Percentiles rank a stretch among this genome's conserved stretches.
Evolutionary conservation across 2,329 filamentous ascomycete genomes (phyloP).

Genomic region (Ophiocordyceps polyrhachis-furcata): DNA sequence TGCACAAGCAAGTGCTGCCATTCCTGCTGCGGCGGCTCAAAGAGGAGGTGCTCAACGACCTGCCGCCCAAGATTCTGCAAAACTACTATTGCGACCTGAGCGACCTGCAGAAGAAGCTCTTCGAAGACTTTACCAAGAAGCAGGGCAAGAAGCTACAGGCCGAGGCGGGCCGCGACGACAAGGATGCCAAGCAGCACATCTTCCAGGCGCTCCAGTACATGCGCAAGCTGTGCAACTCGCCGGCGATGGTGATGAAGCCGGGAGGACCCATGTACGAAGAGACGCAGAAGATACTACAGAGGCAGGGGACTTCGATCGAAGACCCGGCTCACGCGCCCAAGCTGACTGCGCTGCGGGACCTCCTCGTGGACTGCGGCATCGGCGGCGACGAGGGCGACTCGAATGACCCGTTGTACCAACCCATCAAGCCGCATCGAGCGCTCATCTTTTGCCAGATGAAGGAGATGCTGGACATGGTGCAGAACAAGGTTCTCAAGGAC

Average conservation of each 20-base stretch:
- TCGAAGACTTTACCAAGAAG: constrained; percentile 90
- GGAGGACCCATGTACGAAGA: constrained; percentile 79
- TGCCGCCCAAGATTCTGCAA: constrained; percentile 94
- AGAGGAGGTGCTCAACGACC: constrained; percentile 88
- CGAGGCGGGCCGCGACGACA: constrained; percentile 69
- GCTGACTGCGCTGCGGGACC: constrained; percentile 70
- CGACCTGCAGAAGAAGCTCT: constrained; percentile 83
- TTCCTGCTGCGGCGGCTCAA: constrained; percentile 93
- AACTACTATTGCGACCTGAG: constrained; percentile 99
- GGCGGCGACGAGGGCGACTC: constrained; percentile 50
- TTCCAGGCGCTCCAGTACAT: constrained; percentile 99
- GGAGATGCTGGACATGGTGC: constrained; percentile 98
- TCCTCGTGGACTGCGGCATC: constrained; percentile 97
- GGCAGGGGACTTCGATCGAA: constrained; percentile 63
- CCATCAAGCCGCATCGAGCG: constrained; percentile 88
- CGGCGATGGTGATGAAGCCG: constrained; percentile 88
- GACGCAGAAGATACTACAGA: constrained; percentile 61
- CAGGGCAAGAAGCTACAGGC: constrained; percentile 76
- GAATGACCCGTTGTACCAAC: constrained; percentile 46
- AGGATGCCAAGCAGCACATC: constrained; percentile 92
- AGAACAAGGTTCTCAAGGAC: constrained; percentile 76
- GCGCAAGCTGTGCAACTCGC: constrained; percentile 97
- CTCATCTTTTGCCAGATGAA: constrained; percentile 99
- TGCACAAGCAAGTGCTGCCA: constrained; percentile 94
- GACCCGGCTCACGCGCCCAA: constrained; percentile 86